Evolutionary conservation across 129 eudicot species (phyloP), one percentile per base, ranked within the genome.

Genomic region (Glebionis coronaria): DNA sequence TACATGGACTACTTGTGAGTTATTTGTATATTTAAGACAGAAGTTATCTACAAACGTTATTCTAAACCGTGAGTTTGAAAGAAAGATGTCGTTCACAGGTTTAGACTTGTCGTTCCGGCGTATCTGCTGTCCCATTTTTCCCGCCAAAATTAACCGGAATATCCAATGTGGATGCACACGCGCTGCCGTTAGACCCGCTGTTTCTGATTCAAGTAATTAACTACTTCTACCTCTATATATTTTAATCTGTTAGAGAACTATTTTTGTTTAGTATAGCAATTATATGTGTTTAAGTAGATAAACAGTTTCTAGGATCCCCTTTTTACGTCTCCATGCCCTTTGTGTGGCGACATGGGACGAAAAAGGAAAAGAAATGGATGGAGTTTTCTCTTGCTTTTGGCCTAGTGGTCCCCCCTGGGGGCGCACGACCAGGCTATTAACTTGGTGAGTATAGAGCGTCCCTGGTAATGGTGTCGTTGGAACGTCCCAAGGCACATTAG

Each of bases 11-110:
- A 23, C 25, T 0, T 23, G 25, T 23, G 2, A 23, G n/a, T 23
- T 23, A 23, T 23, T 23, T 23, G 2, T 23, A 44, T 44, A 44
- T 44, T 5, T 23, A 12, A n/a, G n/a, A n/a, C n/a, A n/a, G n/a
- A 7, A 5, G 25, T 16, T 6, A 63, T 42, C 53, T 35, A 35
- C 75, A 66, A 68, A 27, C 69, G 80, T 23, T 38, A 44, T 79
- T 69, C 65, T 73, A 19, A 56, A 69, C 83, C 81, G 54, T 54
- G 47, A 60, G 78, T 70, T 78, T n/a, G n/a, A n/a, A n/a, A 63
- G 59, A 70, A 23, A 23, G 25, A 81, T 82, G 87, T 28, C 83
- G 16, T 45, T 63, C 57, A 29, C 75, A 4, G 69, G 67, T 71
- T 65, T 71, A 60, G 58, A 70, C 73, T 60, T 65, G 35, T 55